Evolutionary conservation across 495 filamentous ascomycete genomes (phyloP).

Genomic region (Aspergillus indologenus): DNA sequence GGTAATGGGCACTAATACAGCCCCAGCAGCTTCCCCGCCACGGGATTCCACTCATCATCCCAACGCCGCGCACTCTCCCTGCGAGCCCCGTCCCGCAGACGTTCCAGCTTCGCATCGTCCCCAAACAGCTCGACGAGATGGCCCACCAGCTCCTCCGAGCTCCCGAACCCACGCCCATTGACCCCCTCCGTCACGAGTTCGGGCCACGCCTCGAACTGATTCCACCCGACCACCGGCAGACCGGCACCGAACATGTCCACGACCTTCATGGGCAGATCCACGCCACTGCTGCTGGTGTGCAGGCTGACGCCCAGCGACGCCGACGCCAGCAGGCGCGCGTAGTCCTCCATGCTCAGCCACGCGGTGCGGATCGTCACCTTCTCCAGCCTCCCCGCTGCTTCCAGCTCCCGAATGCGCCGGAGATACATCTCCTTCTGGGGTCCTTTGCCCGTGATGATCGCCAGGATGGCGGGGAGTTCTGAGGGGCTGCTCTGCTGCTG

Average conservation of each 20-base stretch:
- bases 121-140: constrained; percentile 62
- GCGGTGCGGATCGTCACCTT: constrained; percentile 72
- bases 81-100: constrained; percentile 67
- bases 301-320: constrained; percentile 89
- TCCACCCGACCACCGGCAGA: constrained; percentile 84
- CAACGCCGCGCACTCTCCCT: constrained; percentile 76
- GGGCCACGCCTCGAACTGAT: constrained; percentile 75
- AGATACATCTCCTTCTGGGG: constrained; percentile 78
- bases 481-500: constrained; percentile 24
- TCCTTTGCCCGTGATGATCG: constrained; percentile 90
- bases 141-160: constrained; percentile 54
- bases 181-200: constrained; percentile 83
- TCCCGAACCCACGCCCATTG: constrained; percentile 80
- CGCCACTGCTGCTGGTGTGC: constrained; percentile 87
- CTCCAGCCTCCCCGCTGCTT: constrained; percentile 54
- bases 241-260: constrained; percentile 98
- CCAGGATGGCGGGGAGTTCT: constrained; percentile 63
- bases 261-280: constrained; percentile 98
- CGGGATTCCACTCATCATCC: constrained; percentile 91
- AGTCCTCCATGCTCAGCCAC: constrained; percentile 79
- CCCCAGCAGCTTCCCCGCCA: constrained; percentile 69
- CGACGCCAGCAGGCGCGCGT: constrained; percentile 79
- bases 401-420: constrained; percentile 55
- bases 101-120: constrained; percentile 50
- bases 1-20: constrained; percentile 34